Evolutionary conservation across 2,329 filamentous ascomycete species (phyloP), one percentile per base, ranked within the genome.

Genomic region (Sporothrix dimorphospora): DNA sequence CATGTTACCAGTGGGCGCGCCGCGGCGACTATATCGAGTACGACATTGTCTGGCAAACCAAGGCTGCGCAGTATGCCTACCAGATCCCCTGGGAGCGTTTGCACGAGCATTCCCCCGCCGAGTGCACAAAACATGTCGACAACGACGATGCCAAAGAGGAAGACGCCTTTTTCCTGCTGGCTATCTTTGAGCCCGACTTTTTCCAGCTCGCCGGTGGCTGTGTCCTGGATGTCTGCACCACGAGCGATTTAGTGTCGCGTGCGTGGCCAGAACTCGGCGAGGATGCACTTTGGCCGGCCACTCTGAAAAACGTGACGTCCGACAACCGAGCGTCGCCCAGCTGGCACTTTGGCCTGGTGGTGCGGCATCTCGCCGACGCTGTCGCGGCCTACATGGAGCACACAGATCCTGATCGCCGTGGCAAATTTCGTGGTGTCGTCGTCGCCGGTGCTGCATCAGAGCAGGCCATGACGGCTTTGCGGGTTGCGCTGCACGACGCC

Each of bases 401-500:
- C 42, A 30, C 12, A 7, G 53, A 49, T 7, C 24, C 45, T 51
- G 65, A 38, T 4, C 42, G 45, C 11, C 40, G 42, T 12, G 14
- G 3, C 53, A 7, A 19, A 4, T 57, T 70, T 24, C 68, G 53
- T 21, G 68, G 68, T 40, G 68, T 70, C 14, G 53, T 70, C 19
- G 40, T 70, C 68, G 51, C 68, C 24, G 53, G 68, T 16, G 53
- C 38, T 24, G 68, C 68, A 1, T 70, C 68, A 3, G 38, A 21
- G 53, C 68, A 40, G 40, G 68, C 68, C 42, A 70, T 70, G 68
- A 27, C 53, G 38, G 68, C 68, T 14, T 61, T 70, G 53, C 38
- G 68, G 38, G 6, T 70, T 5, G 68, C 68, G 53, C n/a, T 70
- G 53, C 68, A 24, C 3, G 51, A 70, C 14, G 68, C 51, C 21